Conservation (phyloP, 2,329 filamentous ascomycete genomes). For the Tolypocladium amazonense region DNA sequence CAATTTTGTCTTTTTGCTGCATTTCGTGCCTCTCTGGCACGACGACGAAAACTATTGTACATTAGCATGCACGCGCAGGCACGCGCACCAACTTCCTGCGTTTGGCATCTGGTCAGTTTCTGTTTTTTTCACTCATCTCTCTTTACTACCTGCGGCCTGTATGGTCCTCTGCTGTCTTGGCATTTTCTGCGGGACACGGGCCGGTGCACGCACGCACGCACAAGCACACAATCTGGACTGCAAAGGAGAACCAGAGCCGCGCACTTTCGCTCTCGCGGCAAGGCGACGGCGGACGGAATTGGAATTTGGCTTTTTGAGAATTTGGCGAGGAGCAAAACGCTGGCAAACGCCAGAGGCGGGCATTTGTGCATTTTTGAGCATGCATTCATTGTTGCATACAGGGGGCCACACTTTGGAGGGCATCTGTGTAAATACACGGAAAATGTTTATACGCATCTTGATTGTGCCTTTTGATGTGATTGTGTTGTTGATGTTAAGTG, state of each 20-base stretch:
- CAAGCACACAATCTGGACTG: neutral
- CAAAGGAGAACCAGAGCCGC: neutral
- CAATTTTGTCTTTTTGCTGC: neutral
- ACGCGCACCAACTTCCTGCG: neutral
- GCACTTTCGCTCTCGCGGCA: neutral
- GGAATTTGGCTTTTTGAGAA: neutral
- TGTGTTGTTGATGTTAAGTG: neutral
- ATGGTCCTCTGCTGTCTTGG: neutral
- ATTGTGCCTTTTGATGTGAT: neutral
- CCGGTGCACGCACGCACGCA: neutral
- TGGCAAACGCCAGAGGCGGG: neutral
- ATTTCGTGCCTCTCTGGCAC: neutral
- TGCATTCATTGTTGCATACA: slow-evolving; percentile 1
- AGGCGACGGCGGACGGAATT: neutral
- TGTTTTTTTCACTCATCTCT: neutral
- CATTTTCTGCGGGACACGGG: neutral
- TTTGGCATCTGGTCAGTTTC: neutral
- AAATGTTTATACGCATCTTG: neutral
- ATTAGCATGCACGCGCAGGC: neutral
- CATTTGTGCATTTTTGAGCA: neutral
- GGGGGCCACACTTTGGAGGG: neutral
- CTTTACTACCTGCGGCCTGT: neutral
- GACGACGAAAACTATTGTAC: neutral
- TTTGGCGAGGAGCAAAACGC: neutral
- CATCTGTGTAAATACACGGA: slow-evolving; percentile 2